Conservation (phyloP, 805 yeast genomes). For the Lipomyces lipofer region DNA sequence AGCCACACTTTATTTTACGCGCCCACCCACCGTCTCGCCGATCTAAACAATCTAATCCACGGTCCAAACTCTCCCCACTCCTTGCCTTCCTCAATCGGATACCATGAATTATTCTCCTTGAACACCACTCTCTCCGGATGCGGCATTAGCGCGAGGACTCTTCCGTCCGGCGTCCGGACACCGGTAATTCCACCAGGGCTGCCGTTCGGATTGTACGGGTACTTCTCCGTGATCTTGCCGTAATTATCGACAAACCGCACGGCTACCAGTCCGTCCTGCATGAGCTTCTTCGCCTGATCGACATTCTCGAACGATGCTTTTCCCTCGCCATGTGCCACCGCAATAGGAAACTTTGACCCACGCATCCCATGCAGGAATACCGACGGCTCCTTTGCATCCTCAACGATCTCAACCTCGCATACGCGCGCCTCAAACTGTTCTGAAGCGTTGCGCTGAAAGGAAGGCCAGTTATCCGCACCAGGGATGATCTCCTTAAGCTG, state of each 20-base stretch:
- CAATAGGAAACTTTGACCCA: slow-evolving; percentile 93
- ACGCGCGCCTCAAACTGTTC: slow-evolving; percentile 98
- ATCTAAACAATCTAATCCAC: slow-evolving; percentile 89
- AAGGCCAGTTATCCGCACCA: slow-evolving; percentile 94
- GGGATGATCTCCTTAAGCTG: slow-evolving; percentile 85
- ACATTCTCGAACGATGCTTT: slow-evolving; percentile 67
- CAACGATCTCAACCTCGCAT: slow-evolving; percentile 77
- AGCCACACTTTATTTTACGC: slow-evolving; percentile 28
- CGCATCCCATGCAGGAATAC: slow-evolving; percentile 87
- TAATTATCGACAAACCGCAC: slow-evolving; percentile 88
- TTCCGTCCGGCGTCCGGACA: slow-evolving; percentile 83
- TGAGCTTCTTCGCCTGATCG: slow-evolving; percentile 51
- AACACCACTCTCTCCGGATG: slow-evolving; percentile 96
- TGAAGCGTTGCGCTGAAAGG: slow-evolving; percentile 83
- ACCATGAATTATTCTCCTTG: slow-evolving; percentile 87
- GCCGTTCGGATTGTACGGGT: slow-evolving; percentile 96
- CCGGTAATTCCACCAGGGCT: slow-evolving; percentile 93
- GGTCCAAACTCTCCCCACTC: slow-evolving; percentile 87
- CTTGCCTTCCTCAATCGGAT: slow-evolving; percentile 59
- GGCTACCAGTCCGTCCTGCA: slow-evolving; percentile 52
- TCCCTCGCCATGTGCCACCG: slow-evolving; percentile 99
- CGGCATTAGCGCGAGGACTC: slow-evolving; percentile 98
- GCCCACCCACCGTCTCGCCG: slow-evolving; percentile 89
- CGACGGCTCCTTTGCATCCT: slow-evolving; percentile 48
- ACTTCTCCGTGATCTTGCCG: slow-evolving; percentile 76